These are phyloP conservation scores for Tagetes patula DNA, from an alignment of 129 eudicot genomes.

Conservation along the genomic window DNA sequence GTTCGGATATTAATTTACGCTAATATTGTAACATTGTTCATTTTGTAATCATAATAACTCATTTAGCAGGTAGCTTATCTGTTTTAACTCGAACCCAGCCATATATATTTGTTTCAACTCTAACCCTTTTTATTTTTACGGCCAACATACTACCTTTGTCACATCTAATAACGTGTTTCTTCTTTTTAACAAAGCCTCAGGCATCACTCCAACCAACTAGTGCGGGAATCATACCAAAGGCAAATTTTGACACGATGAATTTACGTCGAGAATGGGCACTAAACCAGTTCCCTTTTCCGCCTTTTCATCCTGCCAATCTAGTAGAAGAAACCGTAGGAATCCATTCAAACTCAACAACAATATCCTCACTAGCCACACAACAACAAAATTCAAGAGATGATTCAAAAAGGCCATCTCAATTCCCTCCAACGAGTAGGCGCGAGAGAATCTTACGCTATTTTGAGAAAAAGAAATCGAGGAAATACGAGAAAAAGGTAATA, in stretches of 20 bases:
- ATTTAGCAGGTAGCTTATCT: too few species aligned
- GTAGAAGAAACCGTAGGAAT: slow-evolving; percentile 21
- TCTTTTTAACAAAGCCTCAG: slow-evolving; percentile 18
- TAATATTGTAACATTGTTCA: background rate
- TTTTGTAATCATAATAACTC: background rate
- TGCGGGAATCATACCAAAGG: slow-evolving; percentile 16
- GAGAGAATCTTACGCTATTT: slow-evolving; percentile 33
- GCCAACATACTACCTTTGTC: background rate
- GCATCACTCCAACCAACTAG: slow-evolving; percentile 28
- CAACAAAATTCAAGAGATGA: slow-evolving; percentile 15
- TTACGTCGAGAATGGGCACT: slow-evolving; percentile 17
- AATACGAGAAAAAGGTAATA: slow-evolving; percentile 25
- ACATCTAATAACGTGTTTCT: background rate
- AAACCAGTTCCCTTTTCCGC: slow-evolving; percentile 16
- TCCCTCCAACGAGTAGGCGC: slow-evolving; percentile 31
- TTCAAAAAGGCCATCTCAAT: slow-evolving; percentile 1
- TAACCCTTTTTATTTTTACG: background rate
- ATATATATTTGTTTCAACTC: background rate
- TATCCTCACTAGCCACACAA: slow-evolving; percentile 25
- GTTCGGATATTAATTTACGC: background rate
- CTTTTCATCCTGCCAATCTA: slow-evolving; percentile 11
- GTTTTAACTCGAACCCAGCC: too few species aligned
- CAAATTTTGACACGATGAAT: slow-evolving; percentile 5
- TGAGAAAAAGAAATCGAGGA: slow-evolving; percentile 40
- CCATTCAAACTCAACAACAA: slow-evolving; percentile 33